Evolutionary conservation across 73 alveolate genomes (phyloP).

Genomic region (Paramecium sexaurelia): DNA sequence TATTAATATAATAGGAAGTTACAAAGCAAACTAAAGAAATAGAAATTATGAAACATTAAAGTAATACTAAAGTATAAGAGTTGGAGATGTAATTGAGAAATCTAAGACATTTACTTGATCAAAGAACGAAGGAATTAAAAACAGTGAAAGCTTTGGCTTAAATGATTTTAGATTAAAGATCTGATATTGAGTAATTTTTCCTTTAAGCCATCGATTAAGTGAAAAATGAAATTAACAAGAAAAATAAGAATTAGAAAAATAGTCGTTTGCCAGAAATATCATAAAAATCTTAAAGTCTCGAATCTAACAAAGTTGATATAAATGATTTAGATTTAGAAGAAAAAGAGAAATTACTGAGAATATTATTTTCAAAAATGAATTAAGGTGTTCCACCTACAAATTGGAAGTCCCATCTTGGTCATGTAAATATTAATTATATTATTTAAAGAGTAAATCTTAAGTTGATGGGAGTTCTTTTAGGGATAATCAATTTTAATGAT

Average conservation of each 20-base stretch:
- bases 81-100: slow-evolving; percentile 50
- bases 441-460: not conserved
- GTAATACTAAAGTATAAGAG: slow-evolving; percentile 39
- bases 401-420: slow-evolving; percentile 73
- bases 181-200: slow-evolving; percentile 91
- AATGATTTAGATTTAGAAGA: slow-evolving; percentile 89
- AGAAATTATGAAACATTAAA: slow-evolving; percentile 53
- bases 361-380: slow-evolving; percentile 87
- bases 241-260: slow-evolving; percentile 72
- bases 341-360: slow-evolving; percentile 82
- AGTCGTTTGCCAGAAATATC: slow-evolving; percentile 62
- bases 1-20: not conserved
- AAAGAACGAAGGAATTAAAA: slow-evolving; percentile 82
- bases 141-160: slow-evolving; percentile 78
- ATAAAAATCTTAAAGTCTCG: slow-evolving; percentile 21
- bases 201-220: slow-evolving; percentile 85
- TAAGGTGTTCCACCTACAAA: slow-evolving; percentile 84
- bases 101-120: slow-evolving; percentile 72
- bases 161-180: slow-evolving; percentile 89
- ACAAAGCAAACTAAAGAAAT: slow-evolving; percentile 56
- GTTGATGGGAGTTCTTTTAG: slow-evolving; percentile 32
- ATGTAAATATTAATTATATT: not conserved
- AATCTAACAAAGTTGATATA: slow-evolving; percentile 75
- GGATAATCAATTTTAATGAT: slow-evolving; percentile 39
- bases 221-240: slow-evolving; percentile 81